phyloP scores from a whole-genome alignment of 192 early-diverging fungal genomes.

The Globomyces pollinis-pini region DNA sequence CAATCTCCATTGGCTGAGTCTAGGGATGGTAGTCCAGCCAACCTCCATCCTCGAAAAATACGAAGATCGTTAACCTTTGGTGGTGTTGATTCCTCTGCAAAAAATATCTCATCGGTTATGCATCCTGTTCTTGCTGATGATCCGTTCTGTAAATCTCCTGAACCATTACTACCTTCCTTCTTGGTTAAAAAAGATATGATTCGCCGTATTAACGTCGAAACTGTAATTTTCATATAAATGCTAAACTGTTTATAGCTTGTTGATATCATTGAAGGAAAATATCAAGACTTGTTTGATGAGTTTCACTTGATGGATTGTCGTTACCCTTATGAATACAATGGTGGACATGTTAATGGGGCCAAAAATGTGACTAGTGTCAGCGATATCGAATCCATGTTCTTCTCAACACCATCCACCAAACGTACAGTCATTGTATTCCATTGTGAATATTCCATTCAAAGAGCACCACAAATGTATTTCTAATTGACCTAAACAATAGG shows the following conservation, averaged over 20 bases:
- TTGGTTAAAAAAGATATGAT: constrained; percentile 45
- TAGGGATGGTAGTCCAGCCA: no score
- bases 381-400: constrained; percentile 53
- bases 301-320: constrained; percentile 74
- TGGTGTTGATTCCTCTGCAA: constrained; percentile 1
- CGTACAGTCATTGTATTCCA: constrained; percentile 68
- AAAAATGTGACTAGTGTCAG: constrained; percentile 59
- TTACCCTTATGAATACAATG: constrained; percentile 80
- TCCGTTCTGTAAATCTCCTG: neutral
- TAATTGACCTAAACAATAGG: constrained; percentile 18
- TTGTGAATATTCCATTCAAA: constrained; percentile 77
- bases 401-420: constrained; percentile 34
- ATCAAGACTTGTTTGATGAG: constrained; percentile 47
- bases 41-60: constrained; percentile 6
- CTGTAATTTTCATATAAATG: constrained; percentile 16
- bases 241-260: neutral
- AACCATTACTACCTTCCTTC: constrained; percentile 6
- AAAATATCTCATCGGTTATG: neutral
- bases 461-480: constrained; percentile 67
- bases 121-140: neutral
- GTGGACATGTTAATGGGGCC: constrained; percentile 72
- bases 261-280: constrained; percentile 61
- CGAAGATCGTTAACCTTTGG: neutral
- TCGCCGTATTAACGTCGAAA: constrained; percentile 51
- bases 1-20: no score